Conservation (phyloP, 2,329 filamentous ascomycete genomes). For the Cytospora schulzeri region DNA sequence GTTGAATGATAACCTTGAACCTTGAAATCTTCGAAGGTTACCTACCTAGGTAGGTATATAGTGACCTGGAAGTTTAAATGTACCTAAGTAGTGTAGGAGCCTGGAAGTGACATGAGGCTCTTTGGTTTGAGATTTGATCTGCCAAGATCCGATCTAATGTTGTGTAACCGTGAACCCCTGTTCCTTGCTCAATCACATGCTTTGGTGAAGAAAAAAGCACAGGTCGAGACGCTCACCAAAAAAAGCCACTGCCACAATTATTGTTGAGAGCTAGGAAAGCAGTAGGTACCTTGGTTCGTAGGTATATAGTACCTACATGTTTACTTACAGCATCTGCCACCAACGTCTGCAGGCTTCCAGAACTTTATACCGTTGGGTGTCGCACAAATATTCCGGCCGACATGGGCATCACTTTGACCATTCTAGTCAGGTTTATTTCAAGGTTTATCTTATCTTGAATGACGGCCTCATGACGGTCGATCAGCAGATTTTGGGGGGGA, state of each 20-base stretch:
- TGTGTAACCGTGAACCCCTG: background rate
- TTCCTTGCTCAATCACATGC: background rate
- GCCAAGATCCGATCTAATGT: background rate
- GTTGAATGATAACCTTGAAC: too few species aligned
- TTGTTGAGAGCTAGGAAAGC: background rate
- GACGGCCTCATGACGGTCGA: background rate
- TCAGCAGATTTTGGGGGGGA: background rate
- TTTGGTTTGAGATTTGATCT: background rate
- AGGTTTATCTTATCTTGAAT: background rate
- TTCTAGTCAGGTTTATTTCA: too few species aligned
- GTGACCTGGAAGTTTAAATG: too few species aligned
- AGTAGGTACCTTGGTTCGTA: too few species aligned
- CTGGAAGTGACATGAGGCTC: background rate
- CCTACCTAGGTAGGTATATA: too few species aligned
- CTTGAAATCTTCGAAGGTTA: too few species aligned
- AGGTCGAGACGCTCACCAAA: background rate
- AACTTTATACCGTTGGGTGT: background rate
- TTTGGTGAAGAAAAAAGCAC: background rate
- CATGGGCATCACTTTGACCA: background rate
- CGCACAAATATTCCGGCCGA: background rate
- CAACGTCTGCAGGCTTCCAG: background rate
- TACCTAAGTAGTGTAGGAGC: too few species aligned
- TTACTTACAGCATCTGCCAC: background rate
- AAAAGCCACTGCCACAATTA: background rate
- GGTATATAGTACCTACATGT: too few species aligned